phyloP scores from a whole-genome alignment of 805 yeast genomes.

The Barnettozyma wickerhamii region DNA sequence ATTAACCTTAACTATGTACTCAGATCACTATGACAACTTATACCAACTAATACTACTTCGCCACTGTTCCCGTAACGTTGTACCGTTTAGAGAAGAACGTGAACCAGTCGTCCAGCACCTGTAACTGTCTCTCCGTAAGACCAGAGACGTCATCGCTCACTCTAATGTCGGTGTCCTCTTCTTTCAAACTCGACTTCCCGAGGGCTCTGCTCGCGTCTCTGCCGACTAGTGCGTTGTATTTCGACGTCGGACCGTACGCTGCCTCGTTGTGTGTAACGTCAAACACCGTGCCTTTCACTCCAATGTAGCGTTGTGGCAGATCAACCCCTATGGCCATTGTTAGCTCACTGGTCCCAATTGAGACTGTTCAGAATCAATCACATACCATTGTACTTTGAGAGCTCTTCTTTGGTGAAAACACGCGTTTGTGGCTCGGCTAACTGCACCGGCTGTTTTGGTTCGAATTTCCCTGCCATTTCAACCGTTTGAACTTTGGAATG shows the following conservation, averaged over 20 bases:
- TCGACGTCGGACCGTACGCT: conserved; percentile 74
- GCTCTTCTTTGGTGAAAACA: conserved; percentile 37
- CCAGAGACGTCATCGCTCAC: conserved; percentile 46
- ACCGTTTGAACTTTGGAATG: too few relatives aligned
- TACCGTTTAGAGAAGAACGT: conserved; percentile 48
- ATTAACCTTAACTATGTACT: too few relatives aligned
- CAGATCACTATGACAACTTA: too few relatives aligned
- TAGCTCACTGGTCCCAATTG: background rate
- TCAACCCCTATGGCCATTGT: conserved; percentile 26
- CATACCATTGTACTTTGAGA: conserved; percentile 44
- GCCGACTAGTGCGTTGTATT: conserved; percentile 70
- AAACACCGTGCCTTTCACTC: conserved; percentile 70
- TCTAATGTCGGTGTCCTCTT: conserved; percentile 40
- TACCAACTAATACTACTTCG: too few relatives aligned
- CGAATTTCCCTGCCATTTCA: conserved; percentile 31
- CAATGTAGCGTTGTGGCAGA: conserved; percentile 56
- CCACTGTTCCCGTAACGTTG: conserved; percentile 9
- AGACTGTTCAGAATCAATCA: too few relatives aligned
- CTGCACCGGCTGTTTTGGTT: conserved; percentile 50
- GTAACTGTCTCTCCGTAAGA: conserved; percentile 54
- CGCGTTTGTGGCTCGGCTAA: conserved; percentile 48
- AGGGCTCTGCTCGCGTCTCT: conserved; percentile 74
- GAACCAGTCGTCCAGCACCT: conserved; percentile 71
- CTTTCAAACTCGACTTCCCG: conserved; percentile 61
- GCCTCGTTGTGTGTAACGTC: conserved; percentile 66